Conservation (phyloP, 306 rosid species). For the Trifolium fragiferum region DNA sequence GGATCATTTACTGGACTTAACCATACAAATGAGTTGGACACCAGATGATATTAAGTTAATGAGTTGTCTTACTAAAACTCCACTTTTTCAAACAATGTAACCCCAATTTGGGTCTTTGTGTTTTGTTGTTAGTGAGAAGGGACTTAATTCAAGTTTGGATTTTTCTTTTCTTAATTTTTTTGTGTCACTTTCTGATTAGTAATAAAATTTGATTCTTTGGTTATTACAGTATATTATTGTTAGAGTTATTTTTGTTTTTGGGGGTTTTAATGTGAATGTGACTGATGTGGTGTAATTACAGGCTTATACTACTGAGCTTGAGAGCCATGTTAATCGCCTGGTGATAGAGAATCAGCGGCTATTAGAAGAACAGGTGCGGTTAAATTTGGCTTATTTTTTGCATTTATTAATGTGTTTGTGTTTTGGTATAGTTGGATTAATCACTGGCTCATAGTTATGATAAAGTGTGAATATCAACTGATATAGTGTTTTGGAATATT, state of each 20-base stretch:
- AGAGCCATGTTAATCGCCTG: constrained; percentile 66
- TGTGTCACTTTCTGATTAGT: too few species aligned
- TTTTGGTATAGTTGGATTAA: not conserved
- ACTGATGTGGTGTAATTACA: constrained; percentile 30
- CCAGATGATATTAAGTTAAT: too few species aligned
- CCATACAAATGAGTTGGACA: too few species aligned
- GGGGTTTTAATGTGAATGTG: not conserved
- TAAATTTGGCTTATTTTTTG: not conserved
- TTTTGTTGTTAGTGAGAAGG: not conserved
- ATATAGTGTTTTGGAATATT: constrained; percentile 41
- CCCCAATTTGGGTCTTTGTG: not conserved
- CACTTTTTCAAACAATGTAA: too few species aligned
- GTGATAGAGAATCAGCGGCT: constrained; percentile 74
- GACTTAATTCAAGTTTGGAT: too few species aligned
- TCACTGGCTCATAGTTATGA: too few species aligned
- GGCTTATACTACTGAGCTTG: constrained; percentile 91
- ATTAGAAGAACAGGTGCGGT: constrained; percentile 65
- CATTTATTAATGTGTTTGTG: not conserved
- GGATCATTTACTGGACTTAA: too few species aligned
- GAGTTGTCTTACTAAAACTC: too few species aligned
- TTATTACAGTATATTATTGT: too few species aligned
- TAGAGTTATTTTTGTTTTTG: not conserved
- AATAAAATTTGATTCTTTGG: not conserved
- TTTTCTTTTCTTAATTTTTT: too few species aligned
- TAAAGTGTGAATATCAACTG: not conserved